Conservation (phyloP, 192 early-diverging fungal genomes). For the Endogone sp. region DNA sequence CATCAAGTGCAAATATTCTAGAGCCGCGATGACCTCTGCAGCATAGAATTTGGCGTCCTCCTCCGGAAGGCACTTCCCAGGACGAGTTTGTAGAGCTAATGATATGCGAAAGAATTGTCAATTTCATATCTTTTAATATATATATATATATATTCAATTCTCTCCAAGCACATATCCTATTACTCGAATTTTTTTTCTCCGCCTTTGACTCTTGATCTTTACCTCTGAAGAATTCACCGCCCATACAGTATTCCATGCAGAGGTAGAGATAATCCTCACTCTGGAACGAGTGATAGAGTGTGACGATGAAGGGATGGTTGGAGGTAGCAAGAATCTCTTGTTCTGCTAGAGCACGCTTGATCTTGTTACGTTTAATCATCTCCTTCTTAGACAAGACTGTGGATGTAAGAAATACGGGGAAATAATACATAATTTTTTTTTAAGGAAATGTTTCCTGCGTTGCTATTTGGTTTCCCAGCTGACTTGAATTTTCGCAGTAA, state of each 20-base stretch:
- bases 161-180: not conserved
- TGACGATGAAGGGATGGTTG: conserved; percentile 90
- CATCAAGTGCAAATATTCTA: conserved; percentile 95
- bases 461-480: too few relatives aligned
- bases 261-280: conserved; percentile 82
- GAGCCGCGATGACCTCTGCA: conserved; percentile 90
- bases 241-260: conserved; percentile 86
- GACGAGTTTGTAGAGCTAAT: conserved; percentile 80
- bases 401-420: not conserved
- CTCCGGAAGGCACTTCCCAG: conserved; percentile 86
- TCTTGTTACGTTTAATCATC: conserved; percentile 98
- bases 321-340: conserved; percentile 75
- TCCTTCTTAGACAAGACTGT: conserved; percentile 79
- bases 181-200: not conserved
- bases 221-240: conserved; percentile 86
- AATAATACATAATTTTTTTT: conserved; percentile 7
- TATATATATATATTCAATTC: too few relatives aligned
- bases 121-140: too few relatives aligned
- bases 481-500: too few relatives aligned
- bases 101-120: too few relatives aligned
- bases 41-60: conserved; percentile 95
- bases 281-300: conserved; percentile 86
- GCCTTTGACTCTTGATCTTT: not conserved
- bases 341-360: conserved; percentile 95
- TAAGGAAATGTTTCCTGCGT: too few relatives aligned